Evolutionary conservation across 2,329 filamentous ascomycete species (phyloP).

Genomic region (Periconia sp.): DNA sequence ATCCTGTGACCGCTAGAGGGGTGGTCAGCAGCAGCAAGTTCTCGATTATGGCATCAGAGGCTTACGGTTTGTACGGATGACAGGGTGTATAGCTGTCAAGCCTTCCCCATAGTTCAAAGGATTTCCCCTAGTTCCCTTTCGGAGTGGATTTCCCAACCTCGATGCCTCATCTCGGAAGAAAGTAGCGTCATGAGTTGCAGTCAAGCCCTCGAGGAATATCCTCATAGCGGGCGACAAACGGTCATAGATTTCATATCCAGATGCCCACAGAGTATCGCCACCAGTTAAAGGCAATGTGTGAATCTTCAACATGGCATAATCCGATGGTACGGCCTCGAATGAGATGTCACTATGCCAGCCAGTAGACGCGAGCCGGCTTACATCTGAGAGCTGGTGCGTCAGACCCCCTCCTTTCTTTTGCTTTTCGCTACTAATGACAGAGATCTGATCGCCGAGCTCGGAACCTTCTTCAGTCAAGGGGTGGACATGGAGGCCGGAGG

Average conservation of each 20-base stretch:
- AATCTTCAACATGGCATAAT: slow-evolving; percentile 47
- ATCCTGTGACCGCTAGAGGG: slow-evolving; percentile 61
- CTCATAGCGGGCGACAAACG: slow-evolving; percentile 56
- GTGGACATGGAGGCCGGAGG: slow-evolving; percentile 36
- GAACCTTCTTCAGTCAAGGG: slow-evolving; percentile 55
- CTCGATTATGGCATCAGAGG: background rate
- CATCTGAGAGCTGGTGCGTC: slow-evolving; percentile 51
- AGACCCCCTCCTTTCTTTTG: slow-evolving; percentile 37
- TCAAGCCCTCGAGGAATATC: slow-evolving; percentile 55
- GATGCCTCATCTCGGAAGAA: slow-evolving; percentile 37
- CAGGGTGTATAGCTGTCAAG: slow-evolving; percentile 61
- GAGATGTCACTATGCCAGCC: slow-evolving; percentile 61
- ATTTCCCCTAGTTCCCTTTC: slow-evolving; percentile 48
- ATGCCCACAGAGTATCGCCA: slow-evolving; percentile 47
- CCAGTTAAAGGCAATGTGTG: slow-evolving; percentile 42
- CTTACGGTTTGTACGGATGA: slow-evolving; percentile 65
- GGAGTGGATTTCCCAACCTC: slow-evolving; percentile 32
- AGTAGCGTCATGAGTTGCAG: slow-evolving; percentile 50
- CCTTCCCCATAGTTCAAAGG: slow-evolving; percentile 61
- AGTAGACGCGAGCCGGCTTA: slow-evolving; percentile 47
- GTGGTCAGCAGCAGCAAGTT: background rate
- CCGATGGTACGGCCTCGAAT: slow-evolving; percentile 50
- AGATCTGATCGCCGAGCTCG: slow-evolving; percentile 47
- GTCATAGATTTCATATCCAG: slow-evolving; percentile 57
- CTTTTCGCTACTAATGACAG: slow-evolving; percentile 46